A percentile compares a stretch with the other conserved stretches of the same genome.
These are phyloP conservation scores for Ogataea hybrid DNA, from an alignment of 1,139 yeast species.

Conservation along the genomic window DNA sequence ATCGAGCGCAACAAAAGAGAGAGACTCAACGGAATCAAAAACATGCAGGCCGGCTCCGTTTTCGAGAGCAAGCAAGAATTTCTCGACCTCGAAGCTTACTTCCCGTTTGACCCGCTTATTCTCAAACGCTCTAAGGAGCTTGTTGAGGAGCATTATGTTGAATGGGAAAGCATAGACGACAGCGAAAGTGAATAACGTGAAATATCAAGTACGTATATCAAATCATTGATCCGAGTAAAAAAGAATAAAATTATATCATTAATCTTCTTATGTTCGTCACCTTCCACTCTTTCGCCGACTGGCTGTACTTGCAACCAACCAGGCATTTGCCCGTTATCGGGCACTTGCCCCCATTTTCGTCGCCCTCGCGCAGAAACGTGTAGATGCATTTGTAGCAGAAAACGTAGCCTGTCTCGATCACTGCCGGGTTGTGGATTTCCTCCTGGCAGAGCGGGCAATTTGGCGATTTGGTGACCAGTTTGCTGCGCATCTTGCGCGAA, in stretches of 20 bases:
- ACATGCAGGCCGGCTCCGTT: slow-evolving; percentile 23
- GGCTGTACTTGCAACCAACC: slow-evolving; percentile 69
- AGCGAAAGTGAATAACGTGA: slow-evolving; percentile 43
- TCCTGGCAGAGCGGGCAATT: slow-evolving; percentile 73
- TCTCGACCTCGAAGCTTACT: slow-evolving; percentile 84
- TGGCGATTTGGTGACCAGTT: slow-evolving; percentile 9
- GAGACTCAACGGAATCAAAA: slow-evolving; percentile 35
- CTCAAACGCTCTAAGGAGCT: slow-evolving; percentile 60
- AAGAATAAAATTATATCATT: slow-evolving; percentile 44
- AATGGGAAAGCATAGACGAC: slow-evolving; percentile 71
- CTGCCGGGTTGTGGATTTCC: slow-evolving; percentile 72
- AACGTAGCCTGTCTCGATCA: slow-evolving; percentile 88
- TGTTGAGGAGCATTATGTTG: slow-evolving; percentile 60
- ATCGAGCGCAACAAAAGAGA: slow-evolving; percentile 88
- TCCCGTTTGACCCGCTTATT: slow-evolving; percentile 92
- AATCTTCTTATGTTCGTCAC: slow-evolving; percentile 73
- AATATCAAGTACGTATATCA: too few relatives aligned
- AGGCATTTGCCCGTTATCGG: slow-evolving; percentile 78
- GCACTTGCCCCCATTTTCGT: slow-evolving; percentile 68
- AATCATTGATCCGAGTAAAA: too few relatives aligned
- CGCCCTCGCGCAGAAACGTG: slow-evolving; percentile 49
- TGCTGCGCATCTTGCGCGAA: slow-evolving; percentile 15
- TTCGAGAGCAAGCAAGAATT: slow-evolving; percentile 59
- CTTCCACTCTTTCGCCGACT: slow-evolving; percentile 61
- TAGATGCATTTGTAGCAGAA: slow-evolving; percentile 88